Percentiles rank a stretch among this genome's conserved stretches.
Conservation (phyloP, 305 asterid genomes). For the Fraxinus nigra region DNA sequence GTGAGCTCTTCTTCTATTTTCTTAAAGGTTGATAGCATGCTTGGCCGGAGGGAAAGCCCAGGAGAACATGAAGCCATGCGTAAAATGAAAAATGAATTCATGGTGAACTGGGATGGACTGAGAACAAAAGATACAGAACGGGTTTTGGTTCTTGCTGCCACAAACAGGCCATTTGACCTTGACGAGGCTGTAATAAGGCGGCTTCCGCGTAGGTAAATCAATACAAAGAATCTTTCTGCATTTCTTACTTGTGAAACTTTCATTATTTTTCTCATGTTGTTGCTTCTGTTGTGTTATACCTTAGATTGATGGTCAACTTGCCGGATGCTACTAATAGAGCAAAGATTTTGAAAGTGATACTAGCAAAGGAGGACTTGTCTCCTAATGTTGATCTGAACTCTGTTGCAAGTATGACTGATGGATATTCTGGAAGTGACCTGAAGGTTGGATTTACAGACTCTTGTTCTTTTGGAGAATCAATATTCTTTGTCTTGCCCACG, state of each 20-base stretch:
- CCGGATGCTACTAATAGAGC: conserved; percentile 57
- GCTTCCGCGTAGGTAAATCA: conserved; percentile 55
- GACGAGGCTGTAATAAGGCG: conserved; percentile 79
- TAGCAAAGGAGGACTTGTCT: conserved; percentile 54
- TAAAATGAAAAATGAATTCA: conserved; percentile 54
- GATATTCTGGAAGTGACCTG: conserved; percentile 64
- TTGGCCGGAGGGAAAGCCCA: conserved; percentile 62
- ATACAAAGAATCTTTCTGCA: not conserved
- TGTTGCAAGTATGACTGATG: conserved; percentile 55
- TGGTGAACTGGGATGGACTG: conserved; percentile 81
- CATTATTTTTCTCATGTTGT: conserved; percentile 6
- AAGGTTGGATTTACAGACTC: conserved; percentile 38
- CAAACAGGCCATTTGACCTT: conserved; percentile 74
- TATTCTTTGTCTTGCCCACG: not conserved
- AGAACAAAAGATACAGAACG: conserved; percentile 70
- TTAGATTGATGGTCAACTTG: conserved; percentile 56
- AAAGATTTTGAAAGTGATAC: conserved; percentile 47
- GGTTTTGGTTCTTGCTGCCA: conserved; percentile 75
- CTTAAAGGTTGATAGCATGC: conserved; percentile 66
- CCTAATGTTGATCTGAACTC: conserved; percentile 46
- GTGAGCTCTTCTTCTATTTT: not conserved
- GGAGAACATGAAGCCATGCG: conserved; percentile 78
- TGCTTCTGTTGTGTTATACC: conserved; percentile 2
- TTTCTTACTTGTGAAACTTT: not conserved
- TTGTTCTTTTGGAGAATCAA: not conserved